Percentiles rank a stretch among this genome's conserved stretches.
These are phyloP conservation scores for Cardamine occulta DNA, from an alignment of 345 rosid species.

Conservation along the genomic window DNA sequence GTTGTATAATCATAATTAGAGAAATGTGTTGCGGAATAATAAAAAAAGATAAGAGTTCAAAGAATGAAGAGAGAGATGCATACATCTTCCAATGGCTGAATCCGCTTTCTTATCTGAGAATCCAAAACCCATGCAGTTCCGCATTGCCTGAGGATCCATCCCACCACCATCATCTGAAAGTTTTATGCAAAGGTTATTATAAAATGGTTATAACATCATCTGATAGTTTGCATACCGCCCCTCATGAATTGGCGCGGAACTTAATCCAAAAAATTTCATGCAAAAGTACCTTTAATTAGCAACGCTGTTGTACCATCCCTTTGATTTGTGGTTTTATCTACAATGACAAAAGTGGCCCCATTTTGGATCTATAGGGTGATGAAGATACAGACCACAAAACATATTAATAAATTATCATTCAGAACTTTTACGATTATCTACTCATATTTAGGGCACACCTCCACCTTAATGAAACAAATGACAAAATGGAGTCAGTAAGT, in stretches of 20 bases:
- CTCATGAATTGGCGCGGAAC: conserved; percentile 4
- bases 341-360: conserved; percentile 93
- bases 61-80: conserved; percentile 31
- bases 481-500: conserved; percentile 17
- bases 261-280: conserved; percentile 22
- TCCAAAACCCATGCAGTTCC: conserved; percentile 94
- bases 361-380: conserved; percentile 77
- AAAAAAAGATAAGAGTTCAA: conserved; percentile 26
- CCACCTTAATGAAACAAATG: conserved; percentile 24
- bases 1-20: conserved; percentile 20
- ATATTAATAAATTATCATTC: conserved; percentile 35
- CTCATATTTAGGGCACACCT: conserved; percentile 18
- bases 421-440: conserved; percentile 26
- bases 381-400: conserved; percentile 43
- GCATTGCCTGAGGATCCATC: conserved; percentile 89
- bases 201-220: conserved; percentile 56
- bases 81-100: conserved; percentile 88
- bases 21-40: conserved; percentile 22
- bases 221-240: conserved; percentile 33
- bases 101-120: conserved; percentile 85
- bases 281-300: conserved; percentile 73
- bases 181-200: conserved; percentile 4
- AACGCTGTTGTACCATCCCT: conserved; percentile 75
- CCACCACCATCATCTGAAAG: conserved; percentile 93
- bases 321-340: conserved; percentile 79